Base-by-base conservation (phyloP, 805 yeast species). In the Candida qinlingensis region DNA sequence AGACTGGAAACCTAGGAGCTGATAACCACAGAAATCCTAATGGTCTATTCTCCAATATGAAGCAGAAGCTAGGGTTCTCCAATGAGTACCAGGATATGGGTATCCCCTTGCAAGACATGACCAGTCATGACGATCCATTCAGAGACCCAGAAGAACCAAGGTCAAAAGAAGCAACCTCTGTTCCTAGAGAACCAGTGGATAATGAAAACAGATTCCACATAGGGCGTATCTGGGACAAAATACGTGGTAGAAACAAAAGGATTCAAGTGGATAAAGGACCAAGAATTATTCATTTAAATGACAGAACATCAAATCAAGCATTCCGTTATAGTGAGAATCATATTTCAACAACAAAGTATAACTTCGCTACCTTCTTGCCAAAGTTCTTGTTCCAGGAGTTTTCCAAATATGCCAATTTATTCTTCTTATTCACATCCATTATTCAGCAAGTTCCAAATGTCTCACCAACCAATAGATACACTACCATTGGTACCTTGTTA, bases 361-460 rank as follows among this genome's bases (percentile, higher is more conserved):
- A 94, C 64, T 68, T 82, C 50, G 96, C 94, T 27, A 95, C 99
- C 0, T 94, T 94, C 60, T 54, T 94, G 43, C 99, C 99, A 26
- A 95, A 95, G 67, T 94, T 94, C 63, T 69, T 94, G 54, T 89
- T 90, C 59, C 99, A 94, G 71, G 99, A 94, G 68, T 95, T 94
- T 68, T 87, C 97, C 53, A 94, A 92, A 67, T 95, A 94, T 64
- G 97, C 99, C 9, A 94, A 94, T 63, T 72, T 94, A 65, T 94
- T 94, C 69, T 94, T 94, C 66, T 71, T 94, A 45, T 87, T 88
- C 70, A 94, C 99, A 0, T 86, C 97, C 2, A 75, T 80, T 37
- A 92, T 94, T 57, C 99, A 94, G 70, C 99, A 94, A 66, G 98
- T 94, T 10, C 99, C 99, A 4, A 79, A 84, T 54, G 98, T 94